Evolutionary conservation across 1,284 basidiomycete genomes (phyloP).

Genomic region (Moesziomyces globuligerus): DNA sequence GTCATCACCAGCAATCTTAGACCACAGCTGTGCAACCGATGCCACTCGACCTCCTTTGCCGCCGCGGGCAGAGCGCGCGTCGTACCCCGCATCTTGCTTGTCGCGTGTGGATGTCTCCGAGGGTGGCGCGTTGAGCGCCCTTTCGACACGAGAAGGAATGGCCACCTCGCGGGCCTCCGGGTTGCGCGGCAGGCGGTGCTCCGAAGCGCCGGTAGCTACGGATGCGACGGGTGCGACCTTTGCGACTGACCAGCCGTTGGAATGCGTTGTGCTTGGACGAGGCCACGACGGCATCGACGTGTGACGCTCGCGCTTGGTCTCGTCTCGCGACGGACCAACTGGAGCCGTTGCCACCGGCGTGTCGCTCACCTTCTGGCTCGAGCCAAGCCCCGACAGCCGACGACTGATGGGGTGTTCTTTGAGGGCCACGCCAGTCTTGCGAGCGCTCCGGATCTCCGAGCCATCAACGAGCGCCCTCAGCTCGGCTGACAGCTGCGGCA

Average conservation of each 20-base stretch:
- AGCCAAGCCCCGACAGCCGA: slow-evolving; percentile 25
- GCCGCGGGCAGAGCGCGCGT: slow-evolving; percentile 79
- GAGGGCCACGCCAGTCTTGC: slow-evolving; percentile 49
- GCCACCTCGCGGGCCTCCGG: slow-evolving; percentile 35
- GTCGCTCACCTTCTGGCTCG: slow-evolving; percentile 7
- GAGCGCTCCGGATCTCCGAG: slow-evolving; percentile 35
- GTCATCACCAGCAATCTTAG: slow-evolving; percentile 64
- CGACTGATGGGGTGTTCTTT: slow-evolving; percentile 48
- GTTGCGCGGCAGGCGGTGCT: slow-evolving; percentile 21
- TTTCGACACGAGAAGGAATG: slow-evolving; percentile 37
- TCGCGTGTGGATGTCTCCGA: slow-evolving; percentile 1
- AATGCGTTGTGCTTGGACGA: slow-evolving; percentile 21
- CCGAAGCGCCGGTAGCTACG: slow-evolving; percentile 3
- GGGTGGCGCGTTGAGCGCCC: slow-evolving; percentile 22
- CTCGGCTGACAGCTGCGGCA: slow-evolving; percentile 52
- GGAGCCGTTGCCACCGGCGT: slow-evolving; percentile 12
- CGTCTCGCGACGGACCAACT: background rate
- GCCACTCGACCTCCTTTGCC: slow-evolving; percentile 80
- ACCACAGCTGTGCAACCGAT: slow-evolving; percentile 79
- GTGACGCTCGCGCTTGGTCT: slow-evolving; percentile 28
- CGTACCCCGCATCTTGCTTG: slow-evolving; percentile 69
- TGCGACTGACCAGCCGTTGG: slow-evolving; percentile 1
- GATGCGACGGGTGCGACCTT: background rate
- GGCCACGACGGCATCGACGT: slow-evolving; percentile 45
- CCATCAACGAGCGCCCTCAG: slow-evolving; percentile 51